Evolutionary conservation across 2,329 filamentous ascomycete species (phyloP).

Genomic region (Fusarium sp.): DNA sequence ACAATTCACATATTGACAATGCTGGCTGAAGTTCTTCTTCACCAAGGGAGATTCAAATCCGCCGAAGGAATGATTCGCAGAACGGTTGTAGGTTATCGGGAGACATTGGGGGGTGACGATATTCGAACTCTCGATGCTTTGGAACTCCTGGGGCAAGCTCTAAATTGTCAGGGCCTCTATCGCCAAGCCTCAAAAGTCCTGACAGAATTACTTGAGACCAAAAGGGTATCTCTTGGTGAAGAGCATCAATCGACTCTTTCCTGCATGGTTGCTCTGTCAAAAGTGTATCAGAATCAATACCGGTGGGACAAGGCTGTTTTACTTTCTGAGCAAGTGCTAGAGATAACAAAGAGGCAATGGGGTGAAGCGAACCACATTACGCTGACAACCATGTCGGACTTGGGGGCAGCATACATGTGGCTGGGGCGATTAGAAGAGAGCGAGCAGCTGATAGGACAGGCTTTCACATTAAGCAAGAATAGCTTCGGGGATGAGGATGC

Average conservation of each 20-base stretch:
- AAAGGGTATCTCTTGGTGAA: accelerated
- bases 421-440: neutral
- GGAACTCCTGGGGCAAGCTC: accelerated
- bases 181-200: neutral
- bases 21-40: accelerated
- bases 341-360: accelerated
- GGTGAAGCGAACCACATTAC: accelerated
- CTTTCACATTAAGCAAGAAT: accelerated
- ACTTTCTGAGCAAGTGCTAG: accelerated
- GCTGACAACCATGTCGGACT: accelerated
- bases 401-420: accelerated
- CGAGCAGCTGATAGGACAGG: accelerated
- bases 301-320: accelerated
- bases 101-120: accelerated
- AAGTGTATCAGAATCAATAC: accelerated
- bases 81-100: accelerated
- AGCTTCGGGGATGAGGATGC: accelerated
- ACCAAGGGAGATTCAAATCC: neutral
- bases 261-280: accelerated
- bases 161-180: accelerated
- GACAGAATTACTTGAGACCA: accelerated
- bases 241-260: accelerated
- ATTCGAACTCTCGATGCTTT: neutral
- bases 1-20: accelerated
- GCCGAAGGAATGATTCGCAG: neutral